These are phyloP conservation scores for Pyracantha coccinea DNA, from an alignment of 331 rosid genomes.

Conservation along the genomic window DNA sequence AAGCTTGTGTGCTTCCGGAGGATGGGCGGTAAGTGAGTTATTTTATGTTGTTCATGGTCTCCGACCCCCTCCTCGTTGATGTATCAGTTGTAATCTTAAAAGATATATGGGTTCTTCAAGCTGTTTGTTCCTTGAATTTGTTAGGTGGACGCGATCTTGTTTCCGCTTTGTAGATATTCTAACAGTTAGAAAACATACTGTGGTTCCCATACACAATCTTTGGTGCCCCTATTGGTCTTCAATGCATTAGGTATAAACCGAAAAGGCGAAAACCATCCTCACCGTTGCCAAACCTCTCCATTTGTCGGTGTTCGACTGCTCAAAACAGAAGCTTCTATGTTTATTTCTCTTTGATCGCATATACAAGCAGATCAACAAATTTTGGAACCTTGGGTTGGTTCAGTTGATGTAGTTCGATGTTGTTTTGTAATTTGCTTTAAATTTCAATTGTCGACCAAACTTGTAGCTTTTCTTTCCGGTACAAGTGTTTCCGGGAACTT, in stretches of 20 bases:
- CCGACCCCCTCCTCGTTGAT: slow-evolving; percentile 26
- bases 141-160: slow-evolving; percentile 30
- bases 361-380: too few species aligned
- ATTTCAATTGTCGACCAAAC: background rate
- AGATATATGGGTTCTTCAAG: slow-evolving; percentile 18
- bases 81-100: slow-evolving; percentile 26
- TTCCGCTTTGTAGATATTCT: slow-evolving; percentile 40
- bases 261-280: background rate
- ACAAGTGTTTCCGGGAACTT: too few species aligned
- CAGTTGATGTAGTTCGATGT: background rate
- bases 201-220: slow-evolving; percentile 24
- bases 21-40: slow-evolving; percentile 51
- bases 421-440: background rate
- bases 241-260: slow-evolving; percentile 14
- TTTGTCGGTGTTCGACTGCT: slow-evolving; percentile 13
- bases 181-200: slow-evolving; percentile 31
- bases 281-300: slow-evolving; percentile 10
- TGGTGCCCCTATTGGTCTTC: slow-evolving; percentile 29
- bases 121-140: slow-evolving; percentile 29
- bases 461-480: background rate
- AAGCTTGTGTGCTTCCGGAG: slow-evolving; percentile 28
- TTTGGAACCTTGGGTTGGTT: background rate
- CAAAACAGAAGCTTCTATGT: slow-evolving; percentile 5
- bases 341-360: background rate
- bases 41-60: slow-evolving; percentile 39